These are phyloP conservation scores for Calonectria leucothoes DNA, from an alignment of 2,329 filamentous ascomycete genomes.

Conservation along the genomic window DNA sequence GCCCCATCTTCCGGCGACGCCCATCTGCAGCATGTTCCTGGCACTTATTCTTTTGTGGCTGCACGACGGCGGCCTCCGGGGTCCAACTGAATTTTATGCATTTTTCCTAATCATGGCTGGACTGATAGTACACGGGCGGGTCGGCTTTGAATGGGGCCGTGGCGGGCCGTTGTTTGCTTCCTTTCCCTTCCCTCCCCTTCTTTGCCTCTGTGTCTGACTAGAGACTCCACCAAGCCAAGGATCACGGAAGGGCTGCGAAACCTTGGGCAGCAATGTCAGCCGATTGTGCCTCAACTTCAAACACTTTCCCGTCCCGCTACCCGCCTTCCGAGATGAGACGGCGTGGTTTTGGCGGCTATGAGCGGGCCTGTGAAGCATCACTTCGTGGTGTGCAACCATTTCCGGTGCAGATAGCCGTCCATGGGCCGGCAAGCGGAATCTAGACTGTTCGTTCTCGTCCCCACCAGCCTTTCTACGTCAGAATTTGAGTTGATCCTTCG, in stretches of 20 bases:
- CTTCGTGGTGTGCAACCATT: not conserved
- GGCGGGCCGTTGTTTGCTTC: not conserved
- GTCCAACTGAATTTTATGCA: too few relatives aligned
- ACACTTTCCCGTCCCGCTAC: not conserved
- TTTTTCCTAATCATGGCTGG: not conserved
- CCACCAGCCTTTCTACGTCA: not conserved
- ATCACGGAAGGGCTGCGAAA: not conserved
- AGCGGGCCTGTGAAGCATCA: not conserved
- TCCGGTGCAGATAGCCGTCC: not conserved
- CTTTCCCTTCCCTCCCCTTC: too few relatives aligned
- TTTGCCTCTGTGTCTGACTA: not conserved
- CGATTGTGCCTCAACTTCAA: not conserved
- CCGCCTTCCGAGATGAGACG: not conserved
- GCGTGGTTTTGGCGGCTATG: not conserved
- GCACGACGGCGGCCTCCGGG: too few relatives aligned
- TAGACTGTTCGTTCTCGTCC: not conserved
- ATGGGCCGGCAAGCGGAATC: not conserved
- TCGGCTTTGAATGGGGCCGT: not conserved
- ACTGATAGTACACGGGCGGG: not conserved
- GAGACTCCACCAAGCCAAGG: not conserved
- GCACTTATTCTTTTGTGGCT: too few relatives aligned
- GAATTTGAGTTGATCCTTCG: accelerated
- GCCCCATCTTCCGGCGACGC: too few relatives aligned
- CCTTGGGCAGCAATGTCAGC: not conserved
- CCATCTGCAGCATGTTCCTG: too few relatives aligned